Evolutionary conservation across 1,284 basidiomycete genomes (phyloP).

Genomic region (Cryptococcus jaspeensis): DNA sequence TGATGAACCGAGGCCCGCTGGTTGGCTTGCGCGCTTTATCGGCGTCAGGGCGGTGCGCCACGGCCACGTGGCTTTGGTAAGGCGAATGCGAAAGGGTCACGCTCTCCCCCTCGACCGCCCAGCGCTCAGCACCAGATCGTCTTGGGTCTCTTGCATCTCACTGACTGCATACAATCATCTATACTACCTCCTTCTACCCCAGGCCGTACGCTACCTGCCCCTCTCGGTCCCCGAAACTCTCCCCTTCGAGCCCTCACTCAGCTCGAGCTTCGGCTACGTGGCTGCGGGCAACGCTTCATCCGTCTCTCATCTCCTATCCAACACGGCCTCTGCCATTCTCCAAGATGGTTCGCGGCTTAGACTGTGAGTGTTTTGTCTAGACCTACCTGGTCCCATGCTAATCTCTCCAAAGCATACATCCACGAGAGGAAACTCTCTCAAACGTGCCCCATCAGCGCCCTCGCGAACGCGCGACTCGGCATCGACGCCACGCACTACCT

Average conservation of each 20-base stretch:
- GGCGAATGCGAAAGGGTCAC: no score
- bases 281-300: not conserved
- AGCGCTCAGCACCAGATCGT: no score
- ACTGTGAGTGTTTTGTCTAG: constrained; percentile 28
- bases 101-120: no score
- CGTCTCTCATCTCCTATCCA: not conserved
- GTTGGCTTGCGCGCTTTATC: no score
- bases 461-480: constrained; percentile 90
- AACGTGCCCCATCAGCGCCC: constrained; percentile 74
- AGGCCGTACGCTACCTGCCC: not conserved
- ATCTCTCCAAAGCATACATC: constrained; percentile 64
- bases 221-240: not conserved
- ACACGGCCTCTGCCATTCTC: not conserved
- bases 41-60: no score
- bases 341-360: constrained; percentile 43
- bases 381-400: not conserved
- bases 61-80: no score
- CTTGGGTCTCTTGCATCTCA: no score
- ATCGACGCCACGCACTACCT: constrained; percentile 96
- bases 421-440: constrained; percentile 82
- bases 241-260: not conserved
- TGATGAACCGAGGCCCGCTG: no score
- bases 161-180: no score
- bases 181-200: not conserved
- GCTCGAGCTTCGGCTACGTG: not conserved